These are phyloP conservation scores for Cicer judaicum DNA, from an alignment of 306 rosid species.

Conservation along the genomic window DNA sequence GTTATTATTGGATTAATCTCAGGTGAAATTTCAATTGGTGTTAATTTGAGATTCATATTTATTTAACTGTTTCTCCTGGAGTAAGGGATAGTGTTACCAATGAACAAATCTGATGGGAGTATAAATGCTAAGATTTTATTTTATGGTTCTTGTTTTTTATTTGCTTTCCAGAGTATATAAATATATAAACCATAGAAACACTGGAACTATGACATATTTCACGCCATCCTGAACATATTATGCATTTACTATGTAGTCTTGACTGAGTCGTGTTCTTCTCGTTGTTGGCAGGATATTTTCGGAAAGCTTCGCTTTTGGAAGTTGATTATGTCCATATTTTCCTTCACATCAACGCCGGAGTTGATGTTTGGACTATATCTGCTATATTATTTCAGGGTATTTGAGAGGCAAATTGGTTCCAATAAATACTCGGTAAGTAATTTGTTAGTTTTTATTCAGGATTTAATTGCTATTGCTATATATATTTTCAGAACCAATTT, in stretches of 20 bases:
- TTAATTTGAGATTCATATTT: slow-evolving; percentile 28
- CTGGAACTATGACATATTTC: slow-evolving; percentile 8
- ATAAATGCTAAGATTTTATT: slow-evolving; percentile 12
- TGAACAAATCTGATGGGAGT: slow-evolving; percentile 36
- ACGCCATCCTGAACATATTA: background rate
- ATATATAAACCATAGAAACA: slow-evolving; percentile 8
- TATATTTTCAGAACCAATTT: slow-evolving; percentile 28
- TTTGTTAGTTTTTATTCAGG: slow-evolving; percentile 15
- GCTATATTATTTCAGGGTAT: slow-evolving; percentile 94
- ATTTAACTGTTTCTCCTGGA: slow-evolving; percentile 30
- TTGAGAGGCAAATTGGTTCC: slow-evolving; percentile 98
- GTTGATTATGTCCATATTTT: slow-evolving; percentile 70
- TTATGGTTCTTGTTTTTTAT: slow-evolving; percentile 2
- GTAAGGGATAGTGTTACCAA: slow-evolving; percentile 28
- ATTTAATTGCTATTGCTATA: background rate
- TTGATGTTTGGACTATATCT: slow-evolving; percentile 91
- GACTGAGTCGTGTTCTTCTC: slow-evolving; percentile 23
- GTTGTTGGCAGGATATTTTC: slow-evolving; percentile 75
- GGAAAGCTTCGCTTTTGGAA: slow-evolving; percentile 85
- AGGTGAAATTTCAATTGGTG: background rate
- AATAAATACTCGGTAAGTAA: slow-evolving; percentile 81
- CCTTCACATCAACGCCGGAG: slow-evolving; percentile 95
- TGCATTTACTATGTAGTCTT: slow-evolving; percentile 25
- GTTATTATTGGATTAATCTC: slow-evolving; percentile 32
- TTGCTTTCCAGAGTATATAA: background rate